Evolutionary conservation across 768 basidiomycete species (phyloP), one percentile per base, ranked within the genome.

Genomic region (Mycena alexandri): DNA sequence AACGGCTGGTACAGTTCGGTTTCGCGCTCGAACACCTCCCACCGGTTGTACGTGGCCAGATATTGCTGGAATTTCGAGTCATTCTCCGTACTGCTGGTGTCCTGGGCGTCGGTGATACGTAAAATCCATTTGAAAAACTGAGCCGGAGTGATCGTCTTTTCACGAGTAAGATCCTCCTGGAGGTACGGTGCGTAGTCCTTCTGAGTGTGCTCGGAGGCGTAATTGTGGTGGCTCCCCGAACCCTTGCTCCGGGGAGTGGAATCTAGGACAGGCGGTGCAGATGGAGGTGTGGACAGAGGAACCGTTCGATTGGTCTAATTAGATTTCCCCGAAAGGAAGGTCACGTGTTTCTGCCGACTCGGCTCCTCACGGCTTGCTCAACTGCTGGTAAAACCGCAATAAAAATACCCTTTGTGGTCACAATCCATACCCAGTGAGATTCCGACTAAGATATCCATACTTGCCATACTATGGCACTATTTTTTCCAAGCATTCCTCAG

Each of bases 211-310:
- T 64, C 38, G 63, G 47, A 42, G 38, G 63, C 48, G 29, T 64
- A 36, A 42, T 57, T 57, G 8, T 22, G 46, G 36, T 57, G 54
- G 55, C 38, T 64, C 48, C 47, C 63, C 47, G 63, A 50, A 25
- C 63, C 63, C 29, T 19, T 42, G 63, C 41, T 64, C 22, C 43
- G n/a, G 55, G 54, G 63, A 36, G 63, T 64, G 55, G 62, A 50
- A 29, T 48, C 24, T 52, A 52, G 50, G 50, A 61, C 52, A 52
- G 60, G 50, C 13, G 60, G 60, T 42, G 48, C 60, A 29, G 60
- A 61, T 61, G 60, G 60, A 51, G 60, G 60, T 25, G 60, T 61
- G 60, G 60, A 51, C 60, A 61, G 50, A 36, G 47, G n/a, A n/a
- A n/a, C n/a, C n/a, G n/a, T n/a, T n/a, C n/a, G n/a, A n/a, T n/a